A percentile compares a stretch with the other conserved stretches of the same genome.
phyloP scores from a whole-genome alignment of 345 rosid species.

The Chamaenerion angustifolium region DNA sequence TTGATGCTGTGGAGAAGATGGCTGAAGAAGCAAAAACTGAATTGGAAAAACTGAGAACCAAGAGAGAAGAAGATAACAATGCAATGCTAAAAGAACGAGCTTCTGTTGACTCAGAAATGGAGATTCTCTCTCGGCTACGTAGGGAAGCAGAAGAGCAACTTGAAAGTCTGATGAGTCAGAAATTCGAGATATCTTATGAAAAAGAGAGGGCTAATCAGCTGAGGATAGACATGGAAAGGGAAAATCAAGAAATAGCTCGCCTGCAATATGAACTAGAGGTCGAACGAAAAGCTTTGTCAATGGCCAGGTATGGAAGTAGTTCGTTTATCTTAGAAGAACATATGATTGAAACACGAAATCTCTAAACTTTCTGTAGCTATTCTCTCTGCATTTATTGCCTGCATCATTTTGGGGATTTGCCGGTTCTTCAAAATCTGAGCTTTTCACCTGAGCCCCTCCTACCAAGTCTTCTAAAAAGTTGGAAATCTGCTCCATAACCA shows the following conservation, averaged over 20 bases:
- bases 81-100: constrained; percentile 55
- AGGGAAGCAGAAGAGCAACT: constrained; percentile 66
- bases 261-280: constrained; percentile 71
- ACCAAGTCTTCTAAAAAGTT: too few relatives aligned
- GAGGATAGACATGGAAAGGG: constrained; percentile 49
- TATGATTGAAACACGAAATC: not conserved
- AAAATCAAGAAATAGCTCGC: constrained; percentile 54
- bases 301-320: constrained; percentile 48
- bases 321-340: not conserved
- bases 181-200: constrained; percentile 67
- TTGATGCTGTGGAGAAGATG: constrained; percentile 59
- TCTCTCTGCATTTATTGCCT: not conserved
- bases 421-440: too few relatives aligned
- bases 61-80: constrained; percentile 57
- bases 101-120: constrained; percentile 72
- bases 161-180: constrained; percentile 45
- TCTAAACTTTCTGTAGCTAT: not conserved
- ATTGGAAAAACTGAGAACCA: constrained; percentile 44
- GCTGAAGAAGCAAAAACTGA: constrained; percentile 73
- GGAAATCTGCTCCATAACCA: too few relatives aligned
- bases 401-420: not conserved
- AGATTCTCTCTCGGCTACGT: constrained; percentile 50
- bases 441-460: too few relatives aligned
- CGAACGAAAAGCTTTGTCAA: constrained; percentile 70
- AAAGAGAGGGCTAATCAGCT: constrained; percentile 57